These are phyloP conservation scores for Madurella fahalii DNA, from an alignment of 2,329 filamentous ascomycete genomes.

Conservation along the genomic window DNA sequence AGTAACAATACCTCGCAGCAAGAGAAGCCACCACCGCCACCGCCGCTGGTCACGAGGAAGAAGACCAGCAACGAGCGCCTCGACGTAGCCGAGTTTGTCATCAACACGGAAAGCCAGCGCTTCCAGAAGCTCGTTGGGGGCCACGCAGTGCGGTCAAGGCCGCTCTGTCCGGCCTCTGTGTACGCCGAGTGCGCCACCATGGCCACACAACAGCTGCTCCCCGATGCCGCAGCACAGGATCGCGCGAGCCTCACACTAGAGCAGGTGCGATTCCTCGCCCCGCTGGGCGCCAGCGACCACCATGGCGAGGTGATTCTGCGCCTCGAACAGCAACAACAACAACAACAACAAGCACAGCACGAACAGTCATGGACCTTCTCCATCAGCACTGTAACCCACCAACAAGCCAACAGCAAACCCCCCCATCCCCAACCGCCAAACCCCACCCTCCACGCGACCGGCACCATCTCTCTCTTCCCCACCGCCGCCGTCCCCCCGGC, in stretches of 20 bases:
- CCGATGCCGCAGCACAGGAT: not conserved
- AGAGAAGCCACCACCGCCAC: not conserved
- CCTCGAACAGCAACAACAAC: not conserved
- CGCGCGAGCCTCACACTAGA: not conserved
- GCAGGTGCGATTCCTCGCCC: not conserved
- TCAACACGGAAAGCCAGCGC: not conserved
- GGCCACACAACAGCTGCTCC: slow-evolving; percentile 9
- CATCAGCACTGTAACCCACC: not conserved
- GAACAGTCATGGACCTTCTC: not conserved
- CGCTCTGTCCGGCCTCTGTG: slow-evolving; percentile 26
- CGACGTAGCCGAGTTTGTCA: not conserved
- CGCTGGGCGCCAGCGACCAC: not conserved
- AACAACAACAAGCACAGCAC: not conserved
- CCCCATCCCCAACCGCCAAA: not conserved
- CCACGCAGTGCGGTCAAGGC: slow-evolving; percentile 20
- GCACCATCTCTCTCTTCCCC: not conserved
- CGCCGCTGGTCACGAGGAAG: not conserved
- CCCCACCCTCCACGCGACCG: not conserved
- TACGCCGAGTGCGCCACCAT: slow-evolving; percentile 27
- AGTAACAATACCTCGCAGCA: not conserved
- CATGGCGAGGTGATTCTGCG: not conserved
- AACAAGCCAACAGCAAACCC: too few relatives aligned
- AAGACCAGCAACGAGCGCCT: not conserved
- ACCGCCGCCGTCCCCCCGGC: too few relatives aligned
- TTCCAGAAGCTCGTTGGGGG: slow-evolving; percentile 17